These are phyloP conservation scores for Odontarrhena argentea DNA, from an alignment of 345 rosid species.

Conservation along the genomic window DNA sequence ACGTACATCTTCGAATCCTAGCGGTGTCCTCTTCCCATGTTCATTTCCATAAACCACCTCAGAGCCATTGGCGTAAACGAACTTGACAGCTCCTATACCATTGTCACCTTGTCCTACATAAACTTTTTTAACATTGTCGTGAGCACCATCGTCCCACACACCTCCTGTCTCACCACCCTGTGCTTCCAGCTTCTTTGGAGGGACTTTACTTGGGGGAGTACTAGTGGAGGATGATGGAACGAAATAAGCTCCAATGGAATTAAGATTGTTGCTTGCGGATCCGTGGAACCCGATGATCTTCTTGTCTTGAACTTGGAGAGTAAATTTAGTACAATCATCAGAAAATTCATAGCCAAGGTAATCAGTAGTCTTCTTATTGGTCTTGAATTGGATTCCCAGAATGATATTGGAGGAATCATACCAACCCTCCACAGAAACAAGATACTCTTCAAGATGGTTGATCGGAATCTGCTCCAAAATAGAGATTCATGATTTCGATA, in stretches of 20 bases:
- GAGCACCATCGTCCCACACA: constrained; percentile 39
- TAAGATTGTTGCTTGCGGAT: constrained; percentile 17
- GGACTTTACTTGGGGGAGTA: background rate
- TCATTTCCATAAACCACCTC: constrained; percentile 18
- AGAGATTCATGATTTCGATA: no score
- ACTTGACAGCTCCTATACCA: constrained; percentile 34
- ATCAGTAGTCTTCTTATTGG: background rate
- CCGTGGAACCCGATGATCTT: constrained; percentile 44
- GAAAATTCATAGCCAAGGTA: constrained; percentile 8
- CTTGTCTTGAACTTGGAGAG: constrained; percentile 32
- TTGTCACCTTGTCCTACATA: constrained; percentile 29
- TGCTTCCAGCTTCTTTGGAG: constrained; percentile 28
- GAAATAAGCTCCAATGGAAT: constrained; percentile 41
- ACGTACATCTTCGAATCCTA: constrained; percentile 31
- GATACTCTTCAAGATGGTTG: constrained; percentile 27
- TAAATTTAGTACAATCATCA: constrained; percentile 21
- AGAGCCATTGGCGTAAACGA: constrained; percentile 33
- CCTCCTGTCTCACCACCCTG: constrained; percentile 37
- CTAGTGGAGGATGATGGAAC: constrained; percentile 13
- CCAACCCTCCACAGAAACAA: constrained; percentile 36
- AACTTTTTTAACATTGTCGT: constrained; percentile 34
- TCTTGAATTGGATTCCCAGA: constrained; percentile 29
- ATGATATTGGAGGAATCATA: constrained; percentile 24
- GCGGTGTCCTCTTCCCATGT: constrained; percentile 29
- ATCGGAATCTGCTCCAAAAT: constrained; percentile 18